Evolutionary conservation across 805 yeast genomes (phyloP).

Genomic region (Tetrapisispora fleetii): DNA sequence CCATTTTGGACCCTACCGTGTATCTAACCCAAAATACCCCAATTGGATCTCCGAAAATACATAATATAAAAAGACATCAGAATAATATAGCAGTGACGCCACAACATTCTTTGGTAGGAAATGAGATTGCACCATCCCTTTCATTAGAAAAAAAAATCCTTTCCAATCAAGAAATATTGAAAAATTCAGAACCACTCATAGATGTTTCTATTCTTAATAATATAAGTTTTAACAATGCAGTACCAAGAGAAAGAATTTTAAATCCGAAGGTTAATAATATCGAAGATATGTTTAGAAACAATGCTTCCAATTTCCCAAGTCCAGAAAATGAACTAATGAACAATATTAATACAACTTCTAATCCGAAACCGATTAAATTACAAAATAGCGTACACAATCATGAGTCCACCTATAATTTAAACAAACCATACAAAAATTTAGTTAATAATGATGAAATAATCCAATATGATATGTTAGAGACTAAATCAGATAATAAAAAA

Average conservation of each 20-base stretch:
- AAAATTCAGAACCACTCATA: neutral
- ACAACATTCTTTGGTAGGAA: neutral
- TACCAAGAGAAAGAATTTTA: neutral
- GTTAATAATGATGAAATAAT: neutral
- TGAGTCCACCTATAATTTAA: neutral
- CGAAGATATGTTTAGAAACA: neutral
- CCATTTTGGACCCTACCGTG: neutral
- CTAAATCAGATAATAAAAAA: neutral
- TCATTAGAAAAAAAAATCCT: neutral
- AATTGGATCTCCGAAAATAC: neutral
- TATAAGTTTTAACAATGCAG: neutral
- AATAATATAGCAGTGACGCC: neutral
- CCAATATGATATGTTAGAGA: neutral
- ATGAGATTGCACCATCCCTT: neutral
- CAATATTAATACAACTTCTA: slow-evolving; percentile 1
- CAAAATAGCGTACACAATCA: neutral
- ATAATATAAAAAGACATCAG: neutral
- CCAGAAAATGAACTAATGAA: slow-evolving; percentile 4
- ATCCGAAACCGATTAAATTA: neutral
- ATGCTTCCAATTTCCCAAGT: slow-evolving; percentile 1
- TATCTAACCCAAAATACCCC: neutral
- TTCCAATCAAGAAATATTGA: neutral
- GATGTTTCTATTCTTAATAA: neutral
- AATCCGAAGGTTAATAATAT: neutral
- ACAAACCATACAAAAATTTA: neutral